Base-by-base conservation (phyloP, 1,284 basidiomycete species). In the Phylloporus gajari region DNA sequence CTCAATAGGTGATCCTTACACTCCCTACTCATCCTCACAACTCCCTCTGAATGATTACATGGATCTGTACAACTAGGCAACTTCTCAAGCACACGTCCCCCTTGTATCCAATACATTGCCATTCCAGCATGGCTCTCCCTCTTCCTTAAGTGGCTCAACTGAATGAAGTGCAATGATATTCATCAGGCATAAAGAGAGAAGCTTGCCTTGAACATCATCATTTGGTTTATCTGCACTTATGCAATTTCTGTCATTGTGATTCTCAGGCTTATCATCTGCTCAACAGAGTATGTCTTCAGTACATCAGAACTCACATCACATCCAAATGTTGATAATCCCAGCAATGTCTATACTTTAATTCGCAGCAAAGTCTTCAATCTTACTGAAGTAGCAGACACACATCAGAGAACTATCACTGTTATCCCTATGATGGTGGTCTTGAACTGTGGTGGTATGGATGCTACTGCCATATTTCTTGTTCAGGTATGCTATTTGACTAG, bases 161-260 rank as follows among this genome's bases (percentile, higher is more conserved):
- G 95, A 32, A 97, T 99, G 95, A 98, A 98, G 85, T 93, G 97
- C 19, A 84, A 94, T 73, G 98, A 99, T 79, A 89, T 99, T 58
- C 92, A 94, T 60, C 97, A 99, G 84, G 97, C 97, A 1, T 99
- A 97, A 97, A 87, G 97, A 76, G 97, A 99, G 85, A 99, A 99
- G 85, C 88, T 99, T 2, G 95, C 97, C 6, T 91, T 99, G 83
- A 99, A 99, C 85, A 84, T 98, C 73, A 89, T 99, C 84, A 99
- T 99, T 79, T 99, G 97, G 97, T 93, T 98, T 80, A 88, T 95
- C 68, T 99, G 97, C 79, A 92, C 84, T 32, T 92, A 91, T 77
- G 93, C 96, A 5, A 88, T 97, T 70, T 99, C 99, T 83, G 94
- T 99, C 79, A 97, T 99, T 78, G 95, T 95, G 17, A 85, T 97